Base-by-base conservation (phyloP, 495 filamentous ascomycete species). In the Daldinia bambusicola region DNA sequence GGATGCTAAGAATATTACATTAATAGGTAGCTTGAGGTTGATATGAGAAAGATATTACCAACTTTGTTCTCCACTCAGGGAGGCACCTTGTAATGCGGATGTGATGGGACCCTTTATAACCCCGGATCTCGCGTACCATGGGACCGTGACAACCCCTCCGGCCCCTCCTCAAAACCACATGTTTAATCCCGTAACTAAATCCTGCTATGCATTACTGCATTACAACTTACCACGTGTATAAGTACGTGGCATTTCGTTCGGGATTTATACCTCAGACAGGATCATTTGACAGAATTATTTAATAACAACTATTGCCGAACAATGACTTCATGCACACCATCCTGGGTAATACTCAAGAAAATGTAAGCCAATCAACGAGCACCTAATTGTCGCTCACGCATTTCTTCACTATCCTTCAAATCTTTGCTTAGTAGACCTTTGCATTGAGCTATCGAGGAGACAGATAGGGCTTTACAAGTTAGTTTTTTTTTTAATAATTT, bases 21-120 rank as follows among this genome's bases (percentile, higher is more conserved):
- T 3, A 3, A 26, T 1, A 26, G 26, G 26, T 48, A 48, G 22
- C 18, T 18, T 8, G n/a, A n/a, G n/a, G n/a, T n/a, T n/a, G n/a
- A n/a, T 48, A 16, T 10, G 9, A 22, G 2, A 16, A 48, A 2
- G 43, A 20, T 48, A 48, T 48, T 48, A 20, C 0, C 1, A 18
- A 18, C 43, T 4, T 12, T 48, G 22, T 52, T 52, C 50, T n/a
- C 50, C 50, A 31, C 50, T n/a, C 50, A 31, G n/a, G n/a, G n/a
- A n/a, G n/a, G n/a, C n/a, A n/a, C n/a, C n/a, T n/a, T n/a, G n/a
- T n/a, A n/a, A n/a, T n/a, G n/a, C n/a, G 26, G 26, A 43, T 7
- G n/a, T 43, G 40, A 43, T 7, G 18, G 40, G 40, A 45, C 18
- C 16, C 41, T 26, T 12, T 48, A 48, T 2, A 13, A 48, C 43